Evolutionary conservation across 23 red algal genomes (phyloP).

Genomic region (Cyanidium caldarium): DNA sequence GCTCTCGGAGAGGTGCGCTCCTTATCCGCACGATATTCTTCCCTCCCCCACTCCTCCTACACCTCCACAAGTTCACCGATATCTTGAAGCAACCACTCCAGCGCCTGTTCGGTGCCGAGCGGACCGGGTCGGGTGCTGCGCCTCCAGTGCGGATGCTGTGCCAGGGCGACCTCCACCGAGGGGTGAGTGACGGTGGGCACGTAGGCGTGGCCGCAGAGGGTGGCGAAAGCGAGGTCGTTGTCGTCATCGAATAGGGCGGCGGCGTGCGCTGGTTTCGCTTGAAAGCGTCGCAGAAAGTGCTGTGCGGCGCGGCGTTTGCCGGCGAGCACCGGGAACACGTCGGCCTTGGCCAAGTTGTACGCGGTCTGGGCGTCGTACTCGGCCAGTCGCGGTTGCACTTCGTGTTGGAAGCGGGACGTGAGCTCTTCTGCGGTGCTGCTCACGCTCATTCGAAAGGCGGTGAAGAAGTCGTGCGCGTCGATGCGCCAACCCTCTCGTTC

Average conservation of each 20-base stretch:
- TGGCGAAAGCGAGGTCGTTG: slow-evolving; percentile 71
- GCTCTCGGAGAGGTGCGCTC: no score
- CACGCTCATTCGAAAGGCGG: slow-evolving; percentile 61
- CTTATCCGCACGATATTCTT: no score
- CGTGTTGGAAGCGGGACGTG: not conserved
- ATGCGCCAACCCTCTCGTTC: slow-evolving; percentile 24
- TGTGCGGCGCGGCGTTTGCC: slow-evolving; percentile 72
- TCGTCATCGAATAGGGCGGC: slow-evolving; percentile 82
- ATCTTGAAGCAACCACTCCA: slow-evolving; percentile 1
- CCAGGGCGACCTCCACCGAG: slow-evolving; percentile 21
- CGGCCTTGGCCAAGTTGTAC: slow-evolving; percentile 80
- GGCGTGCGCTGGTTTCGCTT: not conserved
- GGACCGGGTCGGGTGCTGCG: slow-evolving; percentile 20
- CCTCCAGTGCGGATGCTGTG: slow-evolving; percentile 37
- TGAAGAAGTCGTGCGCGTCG: slow-evolving; percentile 55
- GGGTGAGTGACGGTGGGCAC: slow-evolving; percentile 56
- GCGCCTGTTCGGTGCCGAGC: slow-evolving; percentile 20
- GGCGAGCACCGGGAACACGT: slow-evolving; percentile 47
- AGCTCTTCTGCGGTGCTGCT: slow-evolving; percentile 4
- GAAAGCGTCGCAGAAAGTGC: slow-evolving; percentile 16
- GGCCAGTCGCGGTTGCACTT: not conserved
- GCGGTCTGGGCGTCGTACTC: slow-evolving; percentile 7
- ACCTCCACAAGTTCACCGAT: not conserved
- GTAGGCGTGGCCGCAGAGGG: slow-evolving; percentile 21
- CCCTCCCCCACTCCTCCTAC: no score